Base-by-base conservation (phyloP, 208 protist species). In the Naegleria fowleri region DNA sequence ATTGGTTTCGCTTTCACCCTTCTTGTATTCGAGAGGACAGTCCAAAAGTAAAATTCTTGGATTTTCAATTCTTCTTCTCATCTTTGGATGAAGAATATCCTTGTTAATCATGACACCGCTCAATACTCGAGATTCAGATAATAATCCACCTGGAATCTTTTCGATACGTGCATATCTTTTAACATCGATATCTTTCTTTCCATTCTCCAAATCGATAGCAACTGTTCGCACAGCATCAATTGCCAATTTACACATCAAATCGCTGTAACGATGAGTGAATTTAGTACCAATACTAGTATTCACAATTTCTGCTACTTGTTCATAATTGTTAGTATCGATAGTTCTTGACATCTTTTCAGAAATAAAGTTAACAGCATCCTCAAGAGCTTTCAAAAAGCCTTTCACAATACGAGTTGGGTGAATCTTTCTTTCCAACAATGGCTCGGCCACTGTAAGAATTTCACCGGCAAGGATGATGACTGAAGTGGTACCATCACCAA, bases 101-200 rank as follows among this genome's bases (percentile, higher is more conserved):
- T 99, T 99, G 95, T 99, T 99, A 90, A 99, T 96, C 96, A 99
- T 99, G 36, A 99, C 98, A 85, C 99, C 99, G 87, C 97, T 95
- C 36, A 99, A 95, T 89, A 99, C 98, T 83, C 96, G 93, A 91
- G 97, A 99, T 91, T 99, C 98, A 36, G 96, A 95, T 67, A 99
- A 96, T 88, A 99, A 97, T 48, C 99, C 99, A 88, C 99, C 99
- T 76, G 99, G 98, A 87, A 99, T 99, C 97, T 99, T 97, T 95
- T 99, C 99, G 38, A 99, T 94, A 94, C 99, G 98, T 43, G 98
- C 98, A 94, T 99, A 99, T 90, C 98, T 95, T 95, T 99, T 99
- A 92, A 99, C 98, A 93, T 99, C 99, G 90, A 99, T 98, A 90
- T 99, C 98, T 87, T 97, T 97, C 40, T 95, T 58, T n/a, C 95